phyloP scores from a whole-genome alignment of 495 filamentous ascomycete species.

The Aspergillus bridgeri region DNA sequence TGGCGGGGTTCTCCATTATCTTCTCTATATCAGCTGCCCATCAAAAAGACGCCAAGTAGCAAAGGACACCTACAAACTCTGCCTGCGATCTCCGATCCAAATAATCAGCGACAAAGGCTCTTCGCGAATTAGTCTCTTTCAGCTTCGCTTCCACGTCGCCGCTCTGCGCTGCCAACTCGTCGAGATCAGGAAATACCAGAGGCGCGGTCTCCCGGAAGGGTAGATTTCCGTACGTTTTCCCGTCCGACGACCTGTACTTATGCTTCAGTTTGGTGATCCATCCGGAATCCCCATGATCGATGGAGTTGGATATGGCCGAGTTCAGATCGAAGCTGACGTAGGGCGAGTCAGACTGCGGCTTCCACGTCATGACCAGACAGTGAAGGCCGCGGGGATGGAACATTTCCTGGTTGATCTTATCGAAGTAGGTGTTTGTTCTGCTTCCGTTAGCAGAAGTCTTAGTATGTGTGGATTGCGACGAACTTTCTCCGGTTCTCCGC shows the following conservation, averaged over 20 bases:
- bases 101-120: constrained; percentile 50
- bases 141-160: constrained; percentile 31
- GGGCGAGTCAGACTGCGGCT: constrained; percentile 35
- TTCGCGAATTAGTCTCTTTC: constrained; percentile 24
- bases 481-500: constrained; percentile 35
- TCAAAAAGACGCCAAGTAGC: neutral
- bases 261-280: constrained; percentile 25
- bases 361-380: constrained; percentile 59
- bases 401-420: constrained; percentile 54
- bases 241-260: constrained; percentile 41
- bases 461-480: neutral
- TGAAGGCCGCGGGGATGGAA: constrained; percentile 59
- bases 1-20: constrained; percentile 28
- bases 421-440: constrained; percentile 51
- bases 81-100: constrained; percentile 50
- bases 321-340: constrained; percentile 23
- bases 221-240: constrained; percentile 43
- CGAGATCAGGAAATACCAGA: constrained; percentile 52
- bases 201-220: constrained; percentile 52
- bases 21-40: constrained; percentile 4
- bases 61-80: constrained; percentile 54
- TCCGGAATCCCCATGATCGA: constrained; percentile 6
- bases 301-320: constrained; percentile 26
- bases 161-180: constrained; percentile 30
- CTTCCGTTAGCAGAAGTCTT: neutral